Base-by-base conservation (phyloP, 192 early-diverging fungal genomes). In the Radiomyces spectabilis region DNA sequence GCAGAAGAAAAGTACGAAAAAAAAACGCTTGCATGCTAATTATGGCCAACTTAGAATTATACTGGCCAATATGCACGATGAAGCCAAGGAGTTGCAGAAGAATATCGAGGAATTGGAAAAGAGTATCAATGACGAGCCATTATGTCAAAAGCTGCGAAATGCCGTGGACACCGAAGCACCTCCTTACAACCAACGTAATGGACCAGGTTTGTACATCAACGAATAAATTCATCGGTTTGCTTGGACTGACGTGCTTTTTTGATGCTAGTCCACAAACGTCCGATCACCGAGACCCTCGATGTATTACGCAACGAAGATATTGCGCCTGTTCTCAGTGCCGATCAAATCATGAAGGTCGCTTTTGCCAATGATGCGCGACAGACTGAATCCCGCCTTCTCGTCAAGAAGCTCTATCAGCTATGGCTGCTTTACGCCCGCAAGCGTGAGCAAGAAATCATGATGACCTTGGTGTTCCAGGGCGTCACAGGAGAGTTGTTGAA, bases 401-500 rank as follows among this genome's bases (percentile, higher is more conserved):
- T 79, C 12, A 43, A 53, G 6, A 43, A 55, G 21, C 27, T 81
- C 0, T 63, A 76, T 26, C 61, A 69, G 16, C 59, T 81, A 1
- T 68, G 71, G 51, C 59, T 74, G 19, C 29, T 77, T 0, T 73
- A 81, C 38, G 37, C 68, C 38, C 68, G 76, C 4, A 60, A 74
- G 33, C 61, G 73, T 13, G 76, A 78, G 33, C 73, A 77, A 45
- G 69, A 78, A 31, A 37, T 67, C 22, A 46, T 81, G 62, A 73
- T 72, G 54, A 56, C 57, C 3, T 42, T 81, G 3, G 44, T 81
- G 42, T 75, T 73, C 52, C 75, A 77, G 30, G 64, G 75, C 4
- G 65, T 72, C 2, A 76, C 79, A 7, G 76, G 76, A 10, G 74
- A 76, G 32, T 54, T 81, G 18, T 57, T 81, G 16, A 73, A 72